Evolutionary conservation across 495 filamentous ascomycete genomes (phyloP), one percentile per base, ranked within the genome.

Genomic region (Aspergillus asperescens): DNA sequence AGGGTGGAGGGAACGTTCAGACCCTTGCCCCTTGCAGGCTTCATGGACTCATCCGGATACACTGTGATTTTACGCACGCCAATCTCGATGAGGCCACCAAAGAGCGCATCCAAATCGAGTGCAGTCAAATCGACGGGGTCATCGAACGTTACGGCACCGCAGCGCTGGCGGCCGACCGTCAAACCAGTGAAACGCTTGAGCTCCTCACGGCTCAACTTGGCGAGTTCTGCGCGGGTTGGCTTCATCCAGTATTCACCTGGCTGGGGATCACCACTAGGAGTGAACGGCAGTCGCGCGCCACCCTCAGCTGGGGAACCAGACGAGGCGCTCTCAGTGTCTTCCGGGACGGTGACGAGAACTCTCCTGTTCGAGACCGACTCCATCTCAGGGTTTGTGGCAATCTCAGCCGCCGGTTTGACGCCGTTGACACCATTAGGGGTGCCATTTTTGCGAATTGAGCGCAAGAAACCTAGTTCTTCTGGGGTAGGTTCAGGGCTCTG

Each of bases 1-100:
- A 98, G 87, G 5, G 82, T 81, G 0, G 93, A 88, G 1, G 90
- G 91, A 4, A 96, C 87, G 59, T 98, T 98, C 53, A 98, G 77
- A 6, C 89, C 91, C 60, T 88, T 86, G 41, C 94, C 94, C 47
- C 80, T 75, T 3, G 83, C 74, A 16, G 93, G 88, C 71, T 96
- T 97, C 57, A 81, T 78, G 1, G 75, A 70, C 27, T 79, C 71
- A 29, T 86, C 81, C 7, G 87, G 82, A 61, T 97, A 98, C 15
- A 96, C 90, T 2, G 92, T 94, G 38, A 88, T 85, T 25, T 82
- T 82, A 15, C 93, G 86, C 43, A 83, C 73, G 8, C 75, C 74
- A 43, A 98, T 77, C 19, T 84, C 70, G 29, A 96, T 87, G 62
- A 96, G 85, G 7, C 74, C 77, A 38, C 75, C 83, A 43, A 77